phyloP scores from a whole-genome alignment of 2,329 filamentous ascomycete genomes.

The Beauveria asiatica region DNA sequence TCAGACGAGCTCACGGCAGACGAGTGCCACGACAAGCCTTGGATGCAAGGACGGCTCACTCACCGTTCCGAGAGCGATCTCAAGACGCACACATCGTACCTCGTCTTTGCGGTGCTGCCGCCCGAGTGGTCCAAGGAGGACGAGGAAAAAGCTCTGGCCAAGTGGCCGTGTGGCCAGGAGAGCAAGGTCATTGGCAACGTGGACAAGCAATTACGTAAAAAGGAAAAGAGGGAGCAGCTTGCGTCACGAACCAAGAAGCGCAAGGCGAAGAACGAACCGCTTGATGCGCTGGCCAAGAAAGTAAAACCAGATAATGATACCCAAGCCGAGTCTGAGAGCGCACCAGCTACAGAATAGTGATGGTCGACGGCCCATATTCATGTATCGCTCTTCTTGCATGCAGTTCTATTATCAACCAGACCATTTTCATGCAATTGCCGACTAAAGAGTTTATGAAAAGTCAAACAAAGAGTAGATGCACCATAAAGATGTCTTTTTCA shows the following conservation, averaged over 20 bases:
- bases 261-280: conserved; percentile 40
- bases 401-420: neutral
- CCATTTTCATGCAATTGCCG: neutral
- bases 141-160: conserved; percentile 57
- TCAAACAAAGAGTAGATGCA: too few species aligned
- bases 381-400: neutral
- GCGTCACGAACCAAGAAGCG: conserved; percentile 35
- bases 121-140: conserved; percentile 76
- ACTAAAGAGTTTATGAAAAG: too few species aligned
- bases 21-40: conserved; percentile 41
- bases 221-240: conserved; percentile 46
- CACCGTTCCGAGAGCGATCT: conserved; percentile 80
- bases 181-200: conserved; percentile 43
- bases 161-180: conserved; percentile 54
- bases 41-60: conserved; percentile 67
- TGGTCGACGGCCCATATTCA: neutral
- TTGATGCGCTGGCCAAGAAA: conserved; percentile 36
- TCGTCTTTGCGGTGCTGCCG: conserved; percentile 88
- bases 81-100: conserved; percentile 95
- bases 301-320: conserved; percentile 24
- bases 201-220: conserved; percentile 46
- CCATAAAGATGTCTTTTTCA: neutral
- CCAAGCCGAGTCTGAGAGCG: conserved; percentile 6
- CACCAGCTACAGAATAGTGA: neutral
- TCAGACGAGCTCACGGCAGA: conserved; percentile 17